These are phyloP conservation scores for Chamaenerion angustifolium DNA, from an alignment of 345 rosid species.

Conservation along the genomic window DNA sequence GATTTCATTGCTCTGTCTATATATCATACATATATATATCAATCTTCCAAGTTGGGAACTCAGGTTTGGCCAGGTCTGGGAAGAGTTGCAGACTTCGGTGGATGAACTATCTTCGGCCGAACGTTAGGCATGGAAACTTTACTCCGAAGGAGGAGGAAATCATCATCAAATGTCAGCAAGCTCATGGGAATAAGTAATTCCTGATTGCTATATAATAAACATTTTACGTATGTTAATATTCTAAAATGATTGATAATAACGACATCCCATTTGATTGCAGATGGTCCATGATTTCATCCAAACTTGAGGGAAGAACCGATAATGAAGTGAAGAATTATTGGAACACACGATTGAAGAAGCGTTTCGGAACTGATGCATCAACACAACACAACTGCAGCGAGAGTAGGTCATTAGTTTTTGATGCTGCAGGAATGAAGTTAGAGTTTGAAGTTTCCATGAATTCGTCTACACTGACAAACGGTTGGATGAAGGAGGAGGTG, in stretches of 20 bases:
- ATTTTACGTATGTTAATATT: no score
- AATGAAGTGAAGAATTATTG: conserved; percentile 12
- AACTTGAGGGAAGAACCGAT: conserved; percentile 9
- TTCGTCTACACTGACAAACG: no score
- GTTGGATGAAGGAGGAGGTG: no score
- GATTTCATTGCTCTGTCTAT: not conserved
- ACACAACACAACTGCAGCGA: no score
- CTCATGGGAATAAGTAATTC: conserved; percentile 11
- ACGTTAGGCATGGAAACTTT: conserved; percentile 11
- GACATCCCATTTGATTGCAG: conserved; percentile 4
- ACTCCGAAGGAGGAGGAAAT: conserved; percentile 10
- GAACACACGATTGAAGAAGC: conserved; percentile 9
- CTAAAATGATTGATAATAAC: no score
- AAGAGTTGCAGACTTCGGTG: conserved; percentile 19
- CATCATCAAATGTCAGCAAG: conserved; percentile 7
- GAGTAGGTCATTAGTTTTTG: no score
- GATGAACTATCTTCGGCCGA: conserved; percentile 15
- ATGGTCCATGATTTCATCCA: conserved; percentile 8
- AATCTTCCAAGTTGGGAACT: no score
- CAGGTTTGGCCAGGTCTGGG: conserved; percentile 13
- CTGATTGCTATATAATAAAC: no score
- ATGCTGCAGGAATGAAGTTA: not conserved
- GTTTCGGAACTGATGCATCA: not conserved
- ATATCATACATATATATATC: no score
- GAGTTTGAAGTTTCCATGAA: no score